Evolutionary conservation across 176 grass and related monocot species (phyloP).

Genomic region (Avena atlantica): DNA sequence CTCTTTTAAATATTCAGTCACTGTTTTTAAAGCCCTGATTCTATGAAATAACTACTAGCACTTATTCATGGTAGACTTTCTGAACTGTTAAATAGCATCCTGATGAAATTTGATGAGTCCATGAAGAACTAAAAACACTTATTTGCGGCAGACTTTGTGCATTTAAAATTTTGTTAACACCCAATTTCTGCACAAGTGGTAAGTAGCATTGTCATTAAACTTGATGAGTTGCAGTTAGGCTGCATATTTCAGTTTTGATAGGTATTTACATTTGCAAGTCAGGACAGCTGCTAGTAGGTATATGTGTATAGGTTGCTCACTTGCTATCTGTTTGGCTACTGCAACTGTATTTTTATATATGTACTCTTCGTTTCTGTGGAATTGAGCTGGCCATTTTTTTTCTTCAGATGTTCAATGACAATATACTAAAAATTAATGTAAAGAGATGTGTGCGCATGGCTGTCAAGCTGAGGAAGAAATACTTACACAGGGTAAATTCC

Average conservation of each 20-base stretch:
- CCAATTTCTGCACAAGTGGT: not conserved
- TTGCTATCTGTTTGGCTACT: not conserved
- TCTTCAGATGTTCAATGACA: slow-evolving; percentile 97
- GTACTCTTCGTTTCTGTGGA: not conserved
- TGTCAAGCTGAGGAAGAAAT: slow-evolving; percentile 90
- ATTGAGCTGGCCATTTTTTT: not conserved
- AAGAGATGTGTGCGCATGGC: slow-evolving; percentile 89
- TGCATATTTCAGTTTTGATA: not conserved
- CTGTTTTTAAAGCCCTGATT: slow-evolving; percentile 23
- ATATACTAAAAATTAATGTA: slow-evolving; percentile 89
- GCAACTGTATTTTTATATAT: slow-evolving; percentile 17
- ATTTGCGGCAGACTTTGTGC: too few relatives aligned
- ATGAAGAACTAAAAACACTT: too few relatives aligned
- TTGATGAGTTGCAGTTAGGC: not conserved
- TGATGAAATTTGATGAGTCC: too few relatives aligned
- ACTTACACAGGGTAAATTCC: slow-evolving; percentile 65
- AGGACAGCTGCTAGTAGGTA: not conserved
- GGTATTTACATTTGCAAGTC: not conserved
- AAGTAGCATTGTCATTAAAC: not conserved
- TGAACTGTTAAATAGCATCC: too few relatives aligned
- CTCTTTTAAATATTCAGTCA: not conserved
- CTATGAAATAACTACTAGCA: not conserved
- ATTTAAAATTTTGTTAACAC: not conserved
- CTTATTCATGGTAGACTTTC: not conserved
- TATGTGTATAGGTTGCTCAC: not conserved